Base-by-base conservation (phyloP, 2,329 filamentous ascomycete genomes). In the Aspergillus calidoustus region DNA sequence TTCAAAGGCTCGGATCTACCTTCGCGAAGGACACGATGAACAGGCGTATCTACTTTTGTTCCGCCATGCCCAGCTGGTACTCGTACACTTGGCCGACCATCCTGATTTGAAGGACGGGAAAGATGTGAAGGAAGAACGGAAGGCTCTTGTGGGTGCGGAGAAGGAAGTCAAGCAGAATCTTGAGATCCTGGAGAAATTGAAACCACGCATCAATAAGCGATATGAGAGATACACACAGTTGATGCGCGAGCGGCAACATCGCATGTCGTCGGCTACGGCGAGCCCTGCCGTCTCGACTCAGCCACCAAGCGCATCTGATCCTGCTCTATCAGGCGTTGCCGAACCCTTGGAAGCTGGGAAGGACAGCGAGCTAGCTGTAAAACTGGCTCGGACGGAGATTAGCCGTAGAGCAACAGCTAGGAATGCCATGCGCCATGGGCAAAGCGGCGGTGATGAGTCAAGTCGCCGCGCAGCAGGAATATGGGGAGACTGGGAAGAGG, bases 41-140 rank as follows among this genome's bases (percentile, higher is more conserved):
- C 90, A 95, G 72, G 91, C 94, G 4, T 99, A 96, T 76, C 85
- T 97, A 58, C 87, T 98, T 62, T 86, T 96, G n/a, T 92, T 95
- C 74, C 89, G 95, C 68, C 93, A 96, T 78, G 92, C 92, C 9
- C 85, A 89, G 57, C 87, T 99, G n/a, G 86, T 97, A 25, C 81
- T 97, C 30, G 86, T 92, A 7, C 85, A 90, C 57, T 82, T 99
- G 8, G 84, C 86, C 0, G 84, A 81, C 1, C 95, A 98, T 69
- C 93, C 94, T 1, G 87, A 95, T 59, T 87, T 87, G 50, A 89
- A 86, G 68, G 84, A 87, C 7, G 83, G 86, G 9, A 86, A 89
- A 41, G 84, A 85, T 66, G 82, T 81, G 59, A 76, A 77, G 56
- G 81, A 89, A 41, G 84, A 85, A 66, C 82, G 82, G 59, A 76